These are phyloP conservation scores for Periconia macrospinosa DNA, from an alignment of 2,329 filamentous ascomycete genomes.

Conservation along the genomic window DNA sequence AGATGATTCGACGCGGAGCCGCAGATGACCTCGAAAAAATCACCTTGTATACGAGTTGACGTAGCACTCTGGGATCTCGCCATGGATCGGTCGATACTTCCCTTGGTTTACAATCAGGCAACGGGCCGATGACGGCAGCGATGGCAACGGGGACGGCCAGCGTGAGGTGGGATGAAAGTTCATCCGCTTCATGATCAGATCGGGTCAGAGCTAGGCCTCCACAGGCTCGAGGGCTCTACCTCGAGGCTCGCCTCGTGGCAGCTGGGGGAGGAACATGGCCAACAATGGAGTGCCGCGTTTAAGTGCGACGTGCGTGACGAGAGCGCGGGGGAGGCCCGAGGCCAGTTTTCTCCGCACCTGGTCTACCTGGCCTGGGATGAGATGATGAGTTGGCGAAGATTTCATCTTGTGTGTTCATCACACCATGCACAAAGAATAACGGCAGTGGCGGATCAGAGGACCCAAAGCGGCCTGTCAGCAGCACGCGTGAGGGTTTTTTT, in stretches of 20 bases:
- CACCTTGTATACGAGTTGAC: constrained; percentile 28
- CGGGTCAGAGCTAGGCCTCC: neutral
- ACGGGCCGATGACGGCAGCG: neutral
- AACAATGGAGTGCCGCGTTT: constrained; percentile 25
- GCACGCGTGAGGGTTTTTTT: constrained; percentile 21
- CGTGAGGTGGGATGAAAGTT: neutral
- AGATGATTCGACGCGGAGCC: constrained; percentile 34
- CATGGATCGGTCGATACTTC: constrained; percentile 13
- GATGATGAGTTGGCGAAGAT: neutral
- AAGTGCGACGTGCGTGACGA: neutral
- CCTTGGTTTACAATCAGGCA: neutral
- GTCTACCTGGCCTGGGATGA: constrained; percentile 5
- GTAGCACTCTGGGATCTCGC: constrained; percentile 24
- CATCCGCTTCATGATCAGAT: neutral
- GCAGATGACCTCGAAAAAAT: constrained; percentile 40
- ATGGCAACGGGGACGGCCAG: neutral
- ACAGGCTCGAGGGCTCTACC: constrained; percentile 3
- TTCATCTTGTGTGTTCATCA: neutral
- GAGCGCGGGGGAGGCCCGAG: neutral
- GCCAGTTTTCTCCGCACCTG: constrained; percentile 1
- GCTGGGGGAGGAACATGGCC: constrained; percentile 21
- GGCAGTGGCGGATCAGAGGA: constrained; percentile 22
- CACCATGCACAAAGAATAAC: constrained; percentile 8
- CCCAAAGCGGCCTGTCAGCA: constrained; percentile 33
- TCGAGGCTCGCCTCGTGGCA: neutral